Evolutionary conservation across 139 green algal species (phyloP).

Genomic region (Tetraselmis chui): DNA sequence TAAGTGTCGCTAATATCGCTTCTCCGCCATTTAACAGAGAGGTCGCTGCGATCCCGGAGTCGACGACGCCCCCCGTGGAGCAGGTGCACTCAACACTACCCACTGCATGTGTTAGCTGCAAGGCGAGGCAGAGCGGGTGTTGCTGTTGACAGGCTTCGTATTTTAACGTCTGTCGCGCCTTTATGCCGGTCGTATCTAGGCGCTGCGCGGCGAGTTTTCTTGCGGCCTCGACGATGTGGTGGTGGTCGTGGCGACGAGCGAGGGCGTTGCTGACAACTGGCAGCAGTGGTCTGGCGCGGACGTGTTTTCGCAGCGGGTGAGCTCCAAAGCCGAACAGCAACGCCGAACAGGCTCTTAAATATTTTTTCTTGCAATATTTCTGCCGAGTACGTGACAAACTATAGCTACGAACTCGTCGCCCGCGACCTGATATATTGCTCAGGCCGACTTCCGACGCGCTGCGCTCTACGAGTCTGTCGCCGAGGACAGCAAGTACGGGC

Average conservation of each 20-base stretch:
- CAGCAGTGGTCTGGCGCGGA: neutral
- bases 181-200: too few relatives aligned
- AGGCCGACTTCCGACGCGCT: neutral
- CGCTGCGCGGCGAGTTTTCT: neutral
- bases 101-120: neutral
- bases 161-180: too few relatives aligned
- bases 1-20: neutral
- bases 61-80: neutral
- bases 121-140: too few relatives aligned
- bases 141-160: too few relatives aligned
- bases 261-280: neutral
- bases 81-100: too few relatives aligned
- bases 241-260: neutral
- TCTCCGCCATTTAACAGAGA: neutral
- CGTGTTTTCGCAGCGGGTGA: neutral
- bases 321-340: neutral
- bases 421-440: too few relatives aligned
- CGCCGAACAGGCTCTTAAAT: too few relatives aligned
- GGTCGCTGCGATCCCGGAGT: neutral
- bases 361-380: too few relatives aligned
- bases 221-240: neutral
- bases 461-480: neutral
- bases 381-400: too few relatives aligned
- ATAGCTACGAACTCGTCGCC: too few relatives aligned
- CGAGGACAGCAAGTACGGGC: neutral